Evolutionary conservation across 257 asterid genomes (phyloP).

Genomic region (Petunia secreta): DNA sequence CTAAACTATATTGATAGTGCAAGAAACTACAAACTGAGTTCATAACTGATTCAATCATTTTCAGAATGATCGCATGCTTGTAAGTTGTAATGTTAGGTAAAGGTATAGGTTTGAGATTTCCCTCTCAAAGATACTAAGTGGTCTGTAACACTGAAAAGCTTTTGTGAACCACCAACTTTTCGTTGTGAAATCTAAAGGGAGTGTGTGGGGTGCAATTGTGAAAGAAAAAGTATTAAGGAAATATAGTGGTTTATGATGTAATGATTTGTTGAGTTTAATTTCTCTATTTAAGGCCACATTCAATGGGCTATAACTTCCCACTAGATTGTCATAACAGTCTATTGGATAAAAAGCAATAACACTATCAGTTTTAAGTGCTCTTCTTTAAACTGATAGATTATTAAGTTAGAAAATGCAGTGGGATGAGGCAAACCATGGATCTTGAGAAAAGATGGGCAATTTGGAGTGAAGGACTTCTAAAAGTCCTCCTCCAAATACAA

Average conservation of each 20-base stretch:
- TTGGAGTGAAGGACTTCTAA: slow-evolving; percentile 23
- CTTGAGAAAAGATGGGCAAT: slow-evolving; percentile 29
- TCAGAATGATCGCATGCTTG: background rate
- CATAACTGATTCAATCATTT: too few species aligned
- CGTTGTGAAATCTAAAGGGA: slow-evolving; percentile 37
- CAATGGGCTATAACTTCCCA: slow-evolving; percentile 27
- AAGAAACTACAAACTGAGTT: too few species aligned
- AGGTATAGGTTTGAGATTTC: slow-evolving; percentile 22
- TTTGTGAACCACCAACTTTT: slow-evolving; percentile 20
- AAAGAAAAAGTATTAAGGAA: slow-evolving; percentile 28
- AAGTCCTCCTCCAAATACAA: slow-evolving; percentile 26
- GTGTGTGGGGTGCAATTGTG: slow-evolving; percentile 9
- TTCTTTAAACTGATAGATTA: slow-evolving; percentile 22
- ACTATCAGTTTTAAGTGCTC: slow-evolving; percentile 18
- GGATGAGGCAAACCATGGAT: slow-evolving; percentile 43
- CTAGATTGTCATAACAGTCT: slow-evolving; percentile 26
- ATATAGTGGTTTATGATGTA: slow-evolving; percentile 45
- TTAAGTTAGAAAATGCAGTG: slow-evolving; percentile 31
- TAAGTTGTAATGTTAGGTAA: slow-evolving; percentile 17
- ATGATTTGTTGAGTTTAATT: slow-evolving; percentile 25
- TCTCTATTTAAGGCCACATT: slow-evolving; percentile 40
- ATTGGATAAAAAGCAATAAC: background rate
- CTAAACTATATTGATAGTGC: too few species aligned
- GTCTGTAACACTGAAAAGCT: background rate
- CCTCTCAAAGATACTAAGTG: background rate